A percentile compares a stretch with the other conserved stretches of the same genome.
Conservation (phyloP, 768 basidiomycete genomes). For the Rhizopogon roseolus region DNA sequence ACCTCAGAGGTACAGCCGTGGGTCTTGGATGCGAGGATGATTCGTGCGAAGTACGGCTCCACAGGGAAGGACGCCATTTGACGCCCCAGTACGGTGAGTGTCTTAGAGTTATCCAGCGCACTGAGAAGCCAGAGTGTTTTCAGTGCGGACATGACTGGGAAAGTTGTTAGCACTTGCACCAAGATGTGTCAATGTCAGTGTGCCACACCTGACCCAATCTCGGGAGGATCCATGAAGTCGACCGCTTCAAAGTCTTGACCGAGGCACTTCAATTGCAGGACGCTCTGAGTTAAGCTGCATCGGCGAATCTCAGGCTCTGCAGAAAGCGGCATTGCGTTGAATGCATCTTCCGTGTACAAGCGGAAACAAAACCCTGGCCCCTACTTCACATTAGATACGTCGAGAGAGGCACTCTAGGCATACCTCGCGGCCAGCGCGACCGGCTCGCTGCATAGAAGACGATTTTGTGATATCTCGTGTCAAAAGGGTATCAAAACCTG, state of each 20-base stretch:
- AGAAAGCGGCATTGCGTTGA: conserved; percentile 56
- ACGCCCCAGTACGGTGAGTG: conserved; percentile 69
- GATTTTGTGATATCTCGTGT: conserved; percentile 84
- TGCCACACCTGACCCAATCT: conserved; percentile 65
- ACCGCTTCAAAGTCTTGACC: conserved; percentile 76
- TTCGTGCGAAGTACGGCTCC: conserved; percentile 79
- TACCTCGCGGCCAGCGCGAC: conserved; percentile 94
- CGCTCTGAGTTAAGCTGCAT: conserved; percentile 75
- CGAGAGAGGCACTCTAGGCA: conserved; percentile 3
- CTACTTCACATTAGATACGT: conserved; percentile 29
- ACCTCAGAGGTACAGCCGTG: conserved; percentile 74
- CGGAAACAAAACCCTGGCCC: conserved; percentile 86
- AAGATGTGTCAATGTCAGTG: neutral
- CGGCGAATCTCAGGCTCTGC: conserved; percentile 89
- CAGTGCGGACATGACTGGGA: conserved; percentile 54
- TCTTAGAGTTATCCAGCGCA: conserved; percentile 64
- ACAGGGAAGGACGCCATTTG: conserved; percentile 90
- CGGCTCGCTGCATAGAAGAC: conserved; percentile 89
- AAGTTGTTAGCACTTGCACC: neutral
- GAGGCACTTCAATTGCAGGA: conserved; percentile 83
- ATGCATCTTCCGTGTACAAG: conserved; percentile 83
- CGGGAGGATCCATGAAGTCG: conserved; percentile 87
- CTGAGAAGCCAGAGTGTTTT: conserved; percentile 75
- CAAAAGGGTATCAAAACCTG: conserved; percentile 85
- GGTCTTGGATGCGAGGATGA: conserved; percentile 72